A percentile compares a stretch with the other conserved stretches of the same genome.
Conservation (phyloP, 1,139 yeast species). For the Candida sp. region DNA sequence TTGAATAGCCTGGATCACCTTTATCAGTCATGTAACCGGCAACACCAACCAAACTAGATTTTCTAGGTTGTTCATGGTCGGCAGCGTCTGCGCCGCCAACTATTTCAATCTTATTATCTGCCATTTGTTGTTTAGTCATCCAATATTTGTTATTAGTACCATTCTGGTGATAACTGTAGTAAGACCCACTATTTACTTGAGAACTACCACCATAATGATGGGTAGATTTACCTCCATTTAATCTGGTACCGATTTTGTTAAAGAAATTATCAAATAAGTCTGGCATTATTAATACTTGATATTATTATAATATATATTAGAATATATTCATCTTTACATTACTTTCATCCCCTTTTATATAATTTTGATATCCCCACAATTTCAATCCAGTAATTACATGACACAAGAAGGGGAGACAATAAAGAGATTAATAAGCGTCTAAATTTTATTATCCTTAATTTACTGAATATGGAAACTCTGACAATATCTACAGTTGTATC, state of each 20-base stretch:
- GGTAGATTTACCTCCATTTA: conserved; percentile 32
- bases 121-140: conserved; percentile 24
- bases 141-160: conserved; percentile 40
- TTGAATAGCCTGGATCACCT: not conserved
- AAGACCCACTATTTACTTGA: conserved; percentile 38
- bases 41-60: not conserved
- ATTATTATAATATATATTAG: not conserved
- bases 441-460: no score
- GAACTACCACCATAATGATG: conserved; percentile 28
- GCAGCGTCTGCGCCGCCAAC: conserved; percentile 1
- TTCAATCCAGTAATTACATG: not conserved
- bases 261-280: conserved; percentile 43
- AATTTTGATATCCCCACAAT: no score
- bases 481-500: no score
- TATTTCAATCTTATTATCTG: not conserved
- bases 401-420: not conserved
- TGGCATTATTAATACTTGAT: conserved; percentile 23
- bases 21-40: not conserved
- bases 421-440: not conserved
- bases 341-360: no score
- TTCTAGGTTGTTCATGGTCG: conserved; percentile 1
- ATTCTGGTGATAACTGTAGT: conserved; percentile 33
- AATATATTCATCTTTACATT: no score
- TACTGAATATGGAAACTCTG: no score
- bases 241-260: conserved; percentile 24